These are phyloP conservation scores for Stemphylium lycopersici DNA, from an alignment of 2,329 filamentous ascomycete genomes.

Conservation along the genomic window DNA sequence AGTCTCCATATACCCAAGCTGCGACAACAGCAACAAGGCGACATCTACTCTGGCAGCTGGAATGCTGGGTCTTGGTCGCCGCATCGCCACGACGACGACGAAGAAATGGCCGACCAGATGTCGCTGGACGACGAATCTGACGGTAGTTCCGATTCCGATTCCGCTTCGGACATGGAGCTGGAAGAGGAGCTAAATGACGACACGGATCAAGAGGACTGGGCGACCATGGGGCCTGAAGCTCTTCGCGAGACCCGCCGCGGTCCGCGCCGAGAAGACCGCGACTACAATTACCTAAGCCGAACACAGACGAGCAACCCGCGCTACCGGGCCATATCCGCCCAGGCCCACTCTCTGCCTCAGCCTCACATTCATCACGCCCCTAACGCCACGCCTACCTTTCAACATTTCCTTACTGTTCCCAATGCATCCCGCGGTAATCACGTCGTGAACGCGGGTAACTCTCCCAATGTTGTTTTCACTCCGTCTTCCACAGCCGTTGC, in stretches of 20 bases:
- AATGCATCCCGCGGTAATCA: constrained; percentile 42
- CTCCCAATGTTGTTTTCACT: constrained; percentile 29
- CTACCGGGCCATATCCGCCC: constrained; percentile 36
- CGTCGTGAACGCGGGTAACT: constrained; percentile 30
- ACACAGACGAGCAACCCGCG: constrained; percentile 39
- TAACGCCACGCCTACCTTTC: constrained; percentile 34
- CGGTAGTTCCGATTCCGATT: constrained; percentile 71
- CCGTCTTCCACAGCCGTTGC: constrained; percentile 35
- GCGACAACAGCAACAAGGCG: constrained; percentile 32
- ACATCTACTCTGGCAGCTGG: constrained; percentile 63
- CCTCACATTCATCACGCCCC: constrained; percentile 5
- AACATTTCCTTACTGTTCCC: constrained; percentile 34
- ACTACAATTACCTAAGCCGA: constrained; percentile 49
- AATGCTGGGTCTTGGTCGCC: constrained; percentile 76
- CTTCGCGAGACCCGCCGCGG: constrained; percentile 66
- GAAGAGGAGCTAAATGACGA: constrained; percentile 78
- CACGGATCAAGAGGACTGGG: constrained; percentile 97
- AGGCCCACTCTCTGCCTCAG: constrained; percentile 37
- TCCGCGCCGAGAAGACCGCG: constrained; percentile 42
- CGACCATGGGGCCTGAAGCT: constrained; percentile 82
- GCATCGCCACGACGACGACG: constrained; percentile 50
- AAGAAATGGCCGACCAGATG: constrained; percentile 84
- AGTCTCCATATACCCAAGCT: constrained; percentile 56
- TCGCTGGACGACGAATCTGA: constrained; percentile 77
- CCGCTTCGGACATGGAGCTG: constrained; percentile 70